These are phyloP conservation scores for Tetracentron sinense DNA, from an alignment of 164 flowering plant genomes.

Conservation along the genomic window DNA sequence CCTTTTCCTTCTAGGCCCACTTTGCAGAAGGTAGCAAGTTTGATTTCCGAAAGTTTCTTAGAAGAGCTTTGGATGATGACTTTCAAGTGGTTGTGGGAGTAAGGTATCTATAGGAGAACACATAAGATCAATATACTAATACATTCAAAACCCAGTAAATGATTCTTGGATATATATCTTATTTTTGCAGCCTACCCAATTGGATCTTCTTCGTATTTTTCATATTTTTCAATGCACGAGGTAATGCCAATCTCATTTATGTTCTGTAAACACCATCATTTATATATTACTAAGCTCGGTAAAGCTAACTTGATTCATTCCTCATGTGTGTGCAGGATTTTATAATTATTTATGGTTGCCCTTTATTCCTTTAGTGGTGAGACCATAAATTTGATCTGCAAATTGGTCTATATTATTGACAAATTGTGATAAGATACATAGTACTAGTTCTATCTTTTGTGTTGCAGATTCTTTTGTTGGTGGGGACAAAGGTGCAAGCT, in stretches of 20 bases:
- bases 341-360: slow-evolving; percentile 41
- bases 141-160: no score
- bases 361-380: slow-evolving; percentile 43
- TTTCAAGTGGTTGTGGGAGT: slow-evolving; percentile 45
- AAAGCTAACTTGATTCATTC: not conserved
- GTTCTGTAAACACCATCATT: not conserved
- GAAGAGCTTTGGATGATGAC: slow-evolving; percentile 45
- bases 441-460: not conserved
- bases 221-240: slow-evolving; percentile 48
- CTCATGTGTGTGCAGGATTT: no score
- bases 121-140: no score
- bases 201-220: slow-evolving; percentile 41
- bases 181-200: slow-evolving; percentile 35
- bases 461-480: slow-evolving; percentile 42
- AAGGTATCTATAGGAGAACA: slow-evolving; percentile 26
- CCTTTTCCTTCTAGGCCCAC: slow-evolving; percentile 42
- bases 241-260: slow-evolving; percentile 20
- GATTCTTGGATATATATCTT: no score
- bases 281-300: not conserved
- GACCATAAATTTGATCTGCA: not conserved
- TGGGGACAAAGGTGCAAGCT: slow-evolving; percentile 59
- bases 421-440: not conserved
- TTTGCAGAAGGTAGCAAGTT: slow-evolving; percentile 32
- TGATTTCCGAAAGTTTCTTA: slow-evolving; percentile 48
- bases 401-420: no score